Base-by-base conservation (phyloP, 2,329 filamentous ascomycete genomes). In the Elsinoe ampelina region DNA sequence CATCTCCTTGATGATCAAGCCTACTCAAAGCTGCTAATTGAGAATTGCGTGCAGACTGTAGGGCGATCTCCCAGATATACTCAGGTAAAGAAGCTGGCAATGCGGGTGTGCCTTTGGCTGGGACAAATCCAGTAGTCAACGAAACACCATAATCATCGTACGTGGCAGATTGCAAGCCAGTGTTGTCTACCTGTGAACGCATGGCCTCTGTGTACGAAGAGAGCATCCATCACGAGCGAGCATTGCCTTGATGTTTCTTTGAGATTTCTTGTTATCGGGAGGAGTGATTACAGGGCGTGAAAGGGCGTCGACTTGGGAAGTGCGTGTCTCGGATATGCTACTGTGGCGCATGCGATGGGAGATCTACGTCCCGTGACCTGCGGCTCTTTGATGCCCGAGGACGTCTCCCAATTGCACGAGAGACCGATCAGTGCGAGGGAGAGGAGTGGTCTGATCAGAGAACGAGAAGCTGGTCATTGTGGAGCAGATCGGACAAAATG, bases 291-390 rank as follows among this genome's bases (percentile, higher is more conserved):
- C 19, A 45, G 41, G 41, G 41, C 41, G 39, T 42, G 17, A 15
- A 6, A 42, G 39, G 39, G 17, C 39, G 41, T 22, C 19, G 17
- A 19, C 19, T 11, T 15, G 32, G 26, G 48, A 19, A 39, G 34
- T 30, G 26, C 26, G 8, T 52, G 35, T 45, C 15, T 52, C 32
- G n/a, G 19, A 10, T 52, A 17, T 52, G 48, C 32, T 34, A 15
- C 48, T 52, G 48, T 52, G 48, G 48, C 48, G 32, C 48, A 52
- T 52, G 34, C 7, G 6, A 19, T 52, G 48, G 48, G 35, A 52
- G 48, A 52, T 52, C 35, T 15, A 39, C 34, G 7, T 10, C 34
- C 48, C 32, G 19, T 39, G 5, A n/a, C 38, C 8, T 38, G 48
- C 48, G 48, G 48, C 48, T 52, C 48, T 39, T 38, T 26, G 17